Evolutionary conservation across 352 stramenopile genomes (phyloP).

Genomic region (Pythium biforme): DNA sequence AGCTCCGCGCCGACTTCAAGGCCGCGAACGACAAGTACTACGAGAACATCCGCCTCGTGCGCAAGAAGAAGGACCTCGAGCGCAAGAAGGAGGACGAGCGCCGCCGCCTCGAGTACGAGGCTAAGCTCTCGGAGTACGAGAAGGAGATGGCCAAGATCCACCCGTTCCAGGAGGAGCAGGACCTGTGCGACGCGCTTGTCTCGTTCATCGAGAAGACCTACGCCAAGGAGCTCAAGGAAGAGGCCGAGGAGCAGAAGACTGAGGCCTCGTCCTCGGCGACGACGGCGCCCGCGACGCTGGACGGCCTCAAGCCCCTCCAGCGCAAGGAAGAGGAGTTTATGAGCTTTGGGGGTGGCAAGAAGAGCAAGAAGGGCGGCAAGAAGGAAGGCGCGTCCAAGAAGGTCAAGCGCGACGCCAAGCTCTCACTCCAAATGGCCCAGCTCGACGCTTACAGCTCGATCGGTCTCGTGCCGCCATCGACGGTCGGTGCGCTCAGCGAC

Average conservation of each 20-base stretch:
- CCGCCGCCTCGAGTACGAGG: constrained; percentile 86
- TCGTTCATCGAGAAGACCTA: constrained; percentile 93
- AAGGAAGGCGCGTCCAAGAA: constrained; percentile 57
- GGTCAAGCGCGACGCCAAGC: constrained; percentile 75
- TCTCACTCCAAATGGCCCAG: constrained; percentile 74
- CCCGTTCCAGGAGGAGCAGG: constrained; percentile 96
- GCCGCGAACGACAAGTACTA: constrained; percentile 94
- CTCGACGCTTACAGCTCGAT: constrained; percentile 92
- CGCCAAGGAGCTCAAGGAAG: constrained; percentile 76
- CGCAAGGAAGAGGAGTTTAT: constrained; percentile 88
- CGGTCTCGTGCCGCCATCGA: constrained; percentile 87
- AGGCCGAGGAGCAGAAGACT: constrained; percentile 41
- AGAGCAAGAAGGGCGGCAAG: constrained; percentile 51
- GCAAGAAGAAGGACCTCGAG: constrained; percentile 85
- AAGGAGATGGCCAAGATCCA: constrained; percentile 95
- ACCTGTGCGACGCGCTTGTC: constrained; percentile 93
- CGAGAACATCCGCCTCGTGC: constrained; percentile 86
- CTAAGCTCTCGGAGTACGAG: constrained; percentile 96
- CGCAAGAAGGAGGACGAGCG: constrained; percentile 83
- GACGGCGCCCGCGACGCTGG: constrained; percentile 72
- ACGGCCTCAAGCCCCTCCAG: constrained; percentile 91
- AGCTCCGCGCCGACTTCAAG: constrained; percentile 87
- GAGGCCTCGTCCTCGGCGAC: constrained; percentile 25
- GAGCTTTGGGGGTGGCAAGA: constrained; percentile 66
- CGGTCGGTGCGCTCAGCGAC: constrained; percentile 73